A percentile compares a stretch with the other conserved stretches of the same genome.
These are phyloP conservation scores for Eutrema heterophyllum DNA, from an alignment of 345 rosid species.

Conservation along the genomic window DNA sequence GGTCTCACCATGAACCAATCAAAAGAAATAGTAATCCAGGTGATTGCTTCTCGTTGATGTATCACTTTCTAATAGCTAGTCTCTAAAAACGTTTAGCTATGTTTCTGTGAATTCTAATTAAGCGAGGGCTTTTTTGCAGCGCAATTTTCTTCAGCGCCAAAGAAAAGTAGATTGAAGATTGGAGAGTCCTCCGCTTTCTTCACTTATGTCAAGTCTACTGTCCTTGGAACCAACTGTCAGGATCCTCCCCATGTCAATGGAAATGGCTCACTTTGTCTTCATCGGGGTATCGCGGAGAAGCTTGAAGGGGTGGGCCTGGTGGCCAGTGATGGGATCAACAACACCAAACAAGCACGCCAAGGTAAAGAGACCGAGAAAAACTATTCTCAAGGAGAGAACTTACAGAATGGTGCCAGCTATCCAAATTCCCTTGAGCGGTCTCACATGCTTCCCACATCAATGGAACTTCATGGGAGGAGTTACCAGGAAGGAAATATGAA, in stretches of 20 bases:
- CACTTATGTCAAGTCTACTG: constrained; percentile 72
- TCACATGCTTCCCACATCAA: constrained; percentile 48
- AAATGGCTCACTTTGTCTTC: constrained; percentile 26
- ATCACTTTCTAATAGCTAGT: neutral
- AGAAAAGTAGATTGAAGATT: constrained; percentile 59
- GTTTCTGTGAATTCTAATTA: constrained; percentile 1
- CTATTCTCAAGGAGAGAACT: constrained; percentile 19
- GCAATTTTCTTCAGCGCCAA: constrained; percentile 64
- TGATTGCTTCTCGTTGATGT: constrained; percentile 29
- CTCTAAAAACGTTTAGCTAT: neutral
- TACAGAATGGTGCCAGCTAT: constrained; percentile 19
- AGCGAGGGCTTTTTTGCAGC: constrained; percentile 35
- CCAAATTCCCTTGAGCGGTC: constrained; percentile 26
- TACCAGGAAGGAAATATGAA: constrained; percentile 37
- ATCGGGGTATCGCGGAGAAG: constrained; percentile 13
- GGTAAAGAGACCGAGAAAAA: constrained; percentile 15
- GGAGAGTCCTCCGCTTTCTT: constrained; percentile 97
- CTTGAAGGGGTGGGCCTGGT: neutral
- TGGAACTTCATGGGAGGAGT: constrained; percentile 41
- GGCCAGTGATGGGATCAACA: constrained; percentile 18
- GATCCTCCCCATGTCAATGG: constrained; percentile 27
- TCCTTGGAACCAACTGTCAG: constrained; percentile 36
- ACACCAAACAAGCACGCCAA: neutral
- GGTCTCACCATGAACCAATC: constrained; percentile 48
- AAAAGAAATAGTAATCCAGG: constrained; percentile 64